Conservation (phyloP, 2,329 filamentous ascomycete species). For the Helotiales sp. region DNA sequence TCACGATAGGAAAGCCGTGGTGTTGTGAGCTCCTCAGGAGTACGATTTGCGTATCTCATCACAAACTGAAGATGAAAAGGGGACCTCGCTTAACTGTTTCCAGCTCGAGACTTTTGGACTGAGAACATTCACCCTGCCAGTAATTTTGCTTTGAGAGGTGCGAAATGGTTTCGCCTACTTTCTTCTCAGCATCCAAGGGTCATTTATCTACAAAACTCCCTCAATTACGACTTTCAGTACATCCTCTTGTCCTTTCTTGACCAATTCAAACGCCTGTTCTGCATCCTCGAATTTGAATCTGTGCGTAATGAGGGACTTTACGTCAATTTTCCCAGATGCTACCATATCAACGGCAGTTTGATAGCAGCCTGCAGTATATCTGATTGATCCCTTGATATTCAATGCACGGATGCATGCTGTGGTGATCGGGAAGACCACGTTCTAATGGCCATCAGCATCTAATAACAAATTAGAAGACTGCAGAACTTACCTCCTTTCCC, state of each 20-base stretch:
- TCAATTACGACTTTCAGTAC: conserved; percentile 47
- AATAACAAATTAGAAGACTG: neutral
- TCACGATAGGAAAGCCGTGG: neutral
- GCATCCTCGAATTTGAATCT: conserved; percentile 46
- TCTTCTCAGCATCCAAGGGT: neutral
- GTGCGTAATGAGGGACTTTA: conserved; percentile 38
- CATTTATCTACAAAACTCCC: conserved; percentile 30
- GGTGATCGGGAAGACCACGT: conserved; percentile 51
- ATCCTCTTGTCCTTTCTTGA: conserved; percentile 39
- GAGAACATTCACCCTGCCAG: no score
- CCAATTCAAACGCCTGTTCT: conserved; percentile 48
- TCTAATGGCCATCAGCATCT: conserved; percentile 1
- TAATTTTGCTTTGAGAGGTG: no score
- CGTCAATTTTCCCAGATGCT: conserved; percentile 26
- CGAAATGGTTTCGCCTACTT: neutral
- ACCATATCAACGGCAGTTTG: conserved; percentile 49
- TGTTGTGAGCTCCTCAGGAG: neutral
- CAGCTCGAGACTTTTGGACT: neutral
- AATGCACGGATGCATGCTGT: conserved; percentile 49
- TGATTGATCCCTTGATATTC: conserved; percentile 50
- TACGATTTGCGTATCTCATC: neutral
- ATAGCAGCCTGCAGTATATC: conserved; percentile 51
- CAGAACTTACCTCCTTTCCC: neutral
- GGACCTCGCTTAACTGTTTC: neutral
- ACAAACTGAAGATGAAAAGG: neutral